Base-by-base conservation (phyloP, 495 filamentous ascomycete species). In the Podospora appendiculata region DNA sequence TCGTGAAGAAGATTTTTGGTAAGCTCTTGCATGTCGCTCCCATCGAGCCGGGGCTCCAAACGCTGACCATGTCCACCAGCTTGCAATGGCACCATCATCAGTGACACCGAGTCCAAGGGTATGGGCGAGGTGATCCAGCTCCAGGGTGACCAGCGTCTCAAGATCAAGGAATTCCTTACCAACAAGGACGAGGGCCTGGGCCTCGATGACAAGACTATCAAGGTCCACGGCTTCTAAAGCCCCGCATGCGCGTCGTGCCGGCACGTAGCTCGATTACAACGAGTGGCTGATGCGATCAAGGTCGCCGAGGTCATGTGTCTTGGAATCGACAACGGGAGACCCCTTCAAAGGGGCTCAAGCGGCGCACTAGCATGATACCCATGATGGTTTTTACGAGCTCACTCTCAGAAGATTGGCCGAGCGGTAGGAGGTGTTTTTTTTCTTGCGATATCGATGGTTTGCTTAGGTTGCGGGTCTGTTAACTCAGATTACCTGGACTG, bases 61-160 rank as follows among this genome's bases (percentile, higher is more conserved):
- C 50, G 50, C 8, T 32, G 6, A 38, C 39, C 17, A 8, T 25
- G 17, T 4, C 39, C 19, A 16, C 48, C 61, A 93, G 93, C 93
- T 70, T 98, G 93, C 90, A 98, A 98, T 97, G 93, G 93, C 83
- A 98, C 93, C 76, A 95, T 97, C 77, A 91, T 98, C 73, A 84
- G 83, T 64, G 92, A 96, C 73, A 80, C 79, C 60, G 90, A 96
- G 79, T 63, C 59, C 56, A 61, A 67, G 60, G 63, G 60, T 36
- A 95, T 96, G 90, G 93, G 93, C 68, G 91, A 97, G 81, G 93
- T 98, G 87, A 97, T 98, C 64, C 93, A 98, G 79, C 82, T 98
- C 63, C 93, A 98, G 74, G 93, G 93, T 61, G 93, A 98, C 73
- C 93, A 98, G 79, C 92, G 93, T 73, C 92, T 94, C 70, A 90